A percentile compares a stretch with the other conserved stretches of the same genome.
phyloP scores from a whole-genome alignment of 345 rosid species.

The Zanthoxylum bungeanum region DNA sequence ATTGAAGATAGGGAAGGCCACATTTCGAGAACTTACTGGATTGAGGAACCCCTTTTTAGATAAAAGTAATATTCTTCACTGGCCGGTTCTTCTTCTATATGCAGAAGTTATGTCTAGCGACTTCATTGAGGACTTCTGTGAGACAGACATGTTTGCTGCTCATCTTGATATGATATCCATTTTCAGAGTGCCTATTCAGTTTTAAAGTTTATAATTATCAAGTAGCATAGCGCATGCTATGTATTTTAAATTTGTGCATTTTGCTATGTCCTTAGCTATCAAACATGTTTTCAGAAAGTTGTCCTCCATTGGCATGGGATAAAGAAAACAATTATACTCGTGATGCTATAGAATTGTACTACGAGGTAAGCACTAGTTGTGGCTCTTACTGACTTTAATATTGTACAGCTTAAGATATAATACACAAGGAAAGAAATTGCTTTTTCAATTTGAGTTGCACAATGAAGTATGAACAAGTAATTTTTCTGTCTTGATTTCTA shows the following conservation, averaged over 20 bases:
- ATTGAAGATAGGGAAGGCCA: conserved; percentile 73
- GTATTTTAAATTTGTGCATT: background rate
- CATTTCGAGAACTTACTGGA: conserved; percentile 72
- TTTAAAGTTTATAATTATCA: background rate
- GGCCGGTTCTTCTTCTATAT: conserved; percentile 87
- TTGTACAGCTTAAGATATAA: background rate
- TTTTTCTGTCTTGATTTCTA: conserved; percentile 12
- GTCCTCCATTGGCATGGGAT: conserved; percentile 79
- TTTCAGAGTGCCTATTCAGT: conserved; percentile 8
- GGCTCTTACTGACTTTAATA: background rate
- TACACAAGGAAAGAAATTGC: background rate
- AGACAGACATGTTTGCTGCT: conserved; percentile 71
- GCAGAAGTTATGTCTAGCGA: conserved; percentile 93
- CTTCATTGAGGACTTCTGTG: conserved; percentile 85
- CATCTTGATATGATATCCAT: conserved; percentile 93
- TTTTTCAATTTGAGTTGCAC: background rate
- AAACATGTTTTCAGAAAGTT: conserved; percentile 80
- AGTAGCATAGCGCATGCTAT: background rate
- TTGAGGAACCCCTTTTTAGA: conserved; percentile 72
- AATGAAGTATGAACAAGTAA: background rate
- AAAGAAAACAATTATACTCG: conserved; percentile 58
- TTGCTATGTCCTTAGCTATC: conserved; percentile 55
- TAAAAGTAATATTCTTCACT: conserved; percentile 69
- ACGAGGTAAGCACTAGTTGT: conserved; percentile 56
- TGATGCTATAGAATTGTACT: conserved; percentile 72